A percentile compares a stretch with the other conserved stretches of the same genome.
Evolutionary conservation across 1,139 yeast species (phyloP).

Genomic region (Yamadazyma mexicana): DNA sequence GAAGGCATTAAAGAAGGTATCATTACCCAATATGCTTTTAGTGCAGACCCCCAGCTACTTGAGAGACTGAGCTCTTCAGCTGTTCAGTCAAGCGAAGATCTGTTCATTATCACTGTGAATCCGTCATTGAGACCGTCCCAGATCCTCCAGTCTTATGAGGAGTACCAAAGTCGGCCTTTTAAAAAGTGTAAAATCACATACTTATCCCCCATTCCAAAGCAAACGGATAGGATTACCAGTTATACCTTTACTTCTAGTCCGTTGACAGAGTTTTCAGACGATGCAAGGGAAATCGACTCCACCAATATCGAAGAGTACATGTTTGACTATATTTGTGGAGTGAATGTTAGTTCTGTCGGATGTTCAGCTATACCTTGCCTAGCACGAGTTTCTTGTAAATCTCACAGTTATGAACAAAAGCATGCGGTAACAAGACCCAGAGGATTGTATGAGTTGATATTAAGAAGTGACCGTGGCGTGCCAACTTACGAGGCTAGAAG

Average conservation of each 20-base stretch:
- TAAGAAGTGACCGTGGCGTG: not conserved
- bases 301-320: slow-evolving; percentile 6
- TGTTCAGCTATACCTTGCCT: slow-evolving; percentile 11
- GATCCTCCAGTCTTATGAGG: not conserved
- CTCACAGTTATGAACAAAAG: slow-evolving; percentile 15
- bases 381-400: slow-evolving; percentile 16
- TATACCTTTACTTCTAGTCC: slow-evolving; percentile 5
- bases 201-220: no score
- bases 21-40: no score
- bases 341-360: slow-evolving; percentile 8
- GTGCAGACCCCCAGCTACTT: no score
- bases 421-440: slow-evolving; percentile 11
- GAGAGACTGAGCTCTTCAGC: no score
- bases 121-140: not conserved
- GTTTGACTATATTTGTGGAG: slow-evolving; percentile 22
- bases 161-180: not conserved
- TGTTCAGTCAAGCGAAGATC: not conserved
- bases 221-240: no score
- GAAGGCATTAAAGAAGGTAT: no score
- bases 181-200: not conserved
- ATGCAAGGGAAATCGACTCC: slow-evolving; percentile 2
- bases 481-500: not conserved
- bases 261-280: slow-evolving; percentile 4
- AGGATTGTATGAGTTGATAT: slow-evolving; percentile 1
- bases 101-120: not conserved